phyloP scores from a whole-genome alignment of 2,329 filamentous ascomycete species.

The Fusarium drepaniforme region DNA sequence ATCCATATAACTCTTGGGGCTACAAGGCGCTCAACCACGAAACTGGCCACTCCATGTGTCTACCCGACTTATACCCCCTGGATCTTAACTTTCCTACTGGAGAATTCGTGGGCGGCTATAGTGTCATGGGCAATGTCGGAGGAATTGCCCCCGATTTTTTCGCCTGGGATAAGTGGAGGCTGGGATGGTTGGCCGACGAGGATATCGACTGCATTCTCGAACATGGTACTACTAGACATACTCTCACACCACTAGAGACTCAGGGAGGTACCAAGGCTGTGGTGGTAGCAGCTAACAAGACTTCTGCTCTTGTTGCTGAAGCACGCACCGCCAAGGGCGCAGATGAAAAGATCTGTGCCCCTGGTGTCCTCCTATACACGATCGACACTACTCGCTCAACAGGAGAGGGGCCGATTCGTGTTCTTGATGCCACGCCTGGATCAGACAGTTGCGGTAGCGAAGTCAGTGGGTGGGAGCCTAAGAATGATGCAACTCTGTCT shows the following conservation, averaged over 20 bases:
- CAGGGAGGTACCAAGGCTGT: constrained; percentile 26
- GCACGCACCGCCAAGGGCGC: constrained; percentile 42
- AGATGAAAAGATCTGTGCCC: constrained; percentile 45
- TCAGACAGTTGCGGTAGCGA: constrained; percentile 44
- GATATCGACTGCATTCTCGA: constrained; percentile 48
- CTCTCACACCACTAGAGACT: constrained; percentile 20
- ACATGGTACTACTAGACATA: constrained; percentile 44
- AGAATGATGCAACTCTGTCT: constrained; percentile 50
- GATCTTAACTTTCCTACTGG: constrained; percentile 36
- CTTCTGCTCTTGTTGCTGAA: constrained; percentile 48
- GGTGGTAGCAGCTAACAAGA: constrained; percentile 19
- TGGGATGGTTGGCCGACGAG: constrained; percentile 51
- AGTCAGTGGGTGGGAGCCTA: constrained; percentile 23
- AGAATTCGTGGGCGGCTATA: constrained; percentile 52
- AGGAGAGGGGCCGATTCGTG: constrained; percentile 47
- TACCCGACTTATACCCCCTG: constrained; percentile 53
- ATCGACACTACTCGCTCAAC: constrained; percentile 45
- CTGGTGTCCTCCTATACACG: constrained; percentile 52
- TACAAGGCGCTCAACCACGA: constrained; percentile 53
- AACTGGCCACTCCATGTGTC: constrained; percentile 53
- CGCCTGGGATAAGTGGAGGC: constrained; percentile 54
- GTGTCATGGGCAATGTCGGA: constrained; percentile 51
- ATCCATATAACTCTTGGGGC: constrained; percentile 48
- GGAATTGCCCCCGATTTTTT: constrained; percentile 52
- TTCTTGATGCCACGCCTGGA: constrained; percentile 48